Evolutionary conservation across 306 rosid species (phyloP), one percentile per base, ranked within the genome.

Genomic region (Cicer yamashitae): DNA sequence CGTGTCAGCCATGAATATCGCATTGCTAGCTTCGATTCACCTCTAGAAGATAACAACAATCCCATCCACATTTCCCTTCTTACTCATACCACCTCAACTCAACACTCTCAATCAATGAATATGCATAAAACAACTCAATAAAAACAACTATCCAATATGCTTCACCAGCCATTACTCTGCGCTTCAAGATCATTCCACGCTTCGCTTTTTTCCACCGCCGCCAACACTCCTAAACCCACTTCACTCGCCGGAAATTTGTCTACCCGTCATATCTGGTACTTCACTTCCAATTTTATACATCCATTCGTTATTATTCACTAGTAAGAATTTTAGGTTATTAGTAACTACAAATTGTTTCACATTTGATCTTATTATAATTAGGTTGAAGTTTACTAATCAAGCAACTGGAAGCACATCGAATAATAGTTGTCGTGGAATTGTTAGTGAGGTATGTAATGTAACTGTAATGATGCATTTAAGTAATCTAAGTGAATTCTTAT

Each of bases 331-430:
- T 77, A 77, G 70, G 59, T 77, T 67, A 45, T 20, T 9, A 53
- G 47, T 14, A 14, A 54, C 6, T 17, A 57, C 41, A 13, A 79
- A 34, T 45, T 56, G 50, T 71, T 73, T 66, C 14, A 65, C 30
- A 3, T 11, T 59, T 40, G 8, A 48, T 60, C 67, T 71, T 59
- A 10, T 56, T 52, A 63, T 54, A 7, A 82, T 63, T 83, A 94
- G 96, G 78, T 82, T 89, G 87, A 90, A 84, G 63, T 75, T 77
- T 48, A 79, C 78, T 60, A 81, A 30, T 70, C 93, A 70, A 79
- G 83, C 81, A 52, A 57, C 86, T 39, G 85, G 90, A 75, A 81
- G 78, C 80, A 77, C 67, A 56, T 74, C 69, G 64, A 77, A 7
- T 77, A 63, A 62, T 77, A 71, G n/a, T 64, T 83, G 44, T 40